Percentiles rank a stretch among this genome's conserved stretches.
phyloP scores from a whole-genome alignment of 2,329 filamentous ascomycete genomes.

The Calycina marina region DNA sequence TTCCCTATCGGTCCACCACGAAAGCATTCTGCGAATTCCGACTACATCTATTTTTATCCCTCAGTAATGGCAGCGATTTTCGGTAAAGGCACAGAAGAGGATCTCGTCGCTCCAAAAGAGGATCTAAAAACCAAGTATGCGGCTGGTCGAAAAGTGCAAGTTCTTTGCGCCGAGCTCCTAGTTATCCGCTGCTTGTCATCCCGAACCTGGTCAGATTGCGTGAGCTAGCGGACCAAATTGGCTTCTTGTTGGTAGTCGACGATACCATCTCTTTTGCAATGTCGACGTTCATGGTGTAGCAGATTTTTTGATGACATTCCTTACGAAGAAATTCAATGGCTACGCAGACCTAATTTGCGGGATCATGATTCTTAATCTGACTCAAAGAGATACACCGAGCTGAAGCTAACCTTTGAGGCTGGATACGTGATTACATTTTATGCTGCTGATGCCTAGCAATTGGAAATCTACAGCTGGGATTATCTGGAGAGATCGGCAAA shows the following conservation, averaged over 20 bases:
- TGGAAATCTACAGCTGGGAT: conserved; percentile 31
- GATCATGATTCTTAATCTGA: conserved; percentile 35
- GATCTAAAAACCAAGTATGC: conserved; percentile 25
- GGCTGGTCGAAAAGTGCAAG: conserved; percentile 25
- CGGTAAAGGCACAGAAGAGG: conserved; percentile 27
- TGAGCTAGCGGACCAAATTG: conserved; percentile 25
- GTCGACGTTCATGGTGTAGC: conserved; percentile 29
- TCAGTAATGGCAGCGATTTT: conserved; percentile 41
- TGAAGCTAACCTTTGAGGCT: conserved; percentile 22
- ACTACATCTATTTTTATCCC: conserved; percentile 37
- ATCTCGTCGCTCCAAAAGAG: conserved; percentile 30
- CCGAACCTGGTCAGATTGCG: conserved; percentile 27
- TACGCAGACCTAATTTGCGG: conserved; percentile 40
- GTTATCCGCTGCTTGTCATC: conserved; percentile 29
- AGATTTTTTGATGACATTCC: conserved; percentile 35
- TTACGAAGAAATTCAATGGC: conserved; percentile 46
- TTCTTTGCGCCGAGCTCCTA: conserved; percentile 29
- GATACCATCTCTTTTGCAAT: conserved; percentile 26
- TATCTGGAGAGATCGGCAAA: conserved; percentile 27
- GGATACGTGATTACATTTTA: conserved; percentile 32
- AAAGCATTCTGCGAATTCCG: conserved; percentile 8
- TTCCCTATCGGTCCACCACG: conserved; percentile 11
- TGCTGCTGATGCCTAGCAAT: conserved; percentile 29
- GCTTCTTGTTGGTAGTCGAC: conserved; percentile 22
- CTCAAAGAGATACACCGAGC: conserved; percentile 25